Conservation (phyloP, 768 basidiomycete genomes). For the Rhizopogon rudus region DNA sequence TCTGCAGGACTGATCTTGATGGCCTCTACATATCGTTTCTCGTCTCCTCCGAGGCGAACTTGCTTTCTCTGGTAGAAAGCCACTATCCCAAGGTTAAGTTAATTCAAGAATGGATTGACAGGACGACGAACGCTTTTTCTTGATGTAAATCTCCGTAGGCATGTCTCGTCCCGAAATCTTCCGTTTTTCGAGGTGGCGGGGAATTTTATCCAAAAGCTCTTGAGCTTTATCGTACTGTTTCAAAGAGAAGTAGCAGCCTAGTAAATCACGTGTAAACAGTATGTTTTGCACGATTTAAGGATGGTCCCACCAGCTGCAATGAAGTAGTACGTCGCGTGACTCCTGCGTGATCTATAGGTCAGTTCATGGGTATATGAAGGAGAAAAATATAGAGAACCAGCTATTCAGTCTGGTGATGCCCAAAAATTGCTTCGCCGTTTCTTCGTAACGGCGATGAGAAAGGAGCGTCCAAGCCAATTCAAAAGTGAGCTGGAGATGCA, state of each 20-base stretch:
- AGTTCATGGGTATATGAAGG: background rate
- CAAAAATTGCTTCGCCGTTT: slow-evolving; percentile 64
- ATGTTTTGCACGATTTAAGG: background rate
- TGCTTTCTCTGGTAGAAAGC: slow-evolving; percentile 74
- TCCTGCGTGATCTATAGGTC: slow-evolving; percentile 36
- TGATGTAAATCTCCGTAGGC: slow-evolving; percentile 73
- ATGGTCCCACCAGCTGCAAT: slow-evolving; percentile 53
- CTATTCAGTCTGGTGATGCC: slow-evolving; percentile 61
- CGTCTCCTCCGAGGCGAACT: slow-evolving; percentile 45
- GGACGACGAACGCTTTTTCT: slow-evolving; percentile 59
- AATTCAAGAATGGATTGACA: background rate
- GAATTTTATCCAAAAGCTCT: slow-evolving; percentile 56
- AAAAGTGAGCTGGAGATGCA: slow-evolving; percentile 53
- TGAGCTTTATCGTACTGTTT: slow-evolving; percentile 56
- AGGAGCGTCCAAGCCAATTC: slow-evolving; percentile 78
- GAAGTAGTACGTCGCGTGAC: slow-evolving; percentile 75
- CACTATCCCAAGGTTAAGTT: slow-evolving; percentile 36
- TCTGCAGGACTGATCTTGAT: slow-evolving; percentile 69
- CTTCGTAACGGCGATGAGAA: slow-evolving; percentile 56
- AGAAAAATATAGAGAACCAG: slow-evolving; percentile 39
- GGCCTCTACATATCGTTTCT: slow-evolving; percentile 43
- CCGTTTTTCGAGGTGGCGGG: slow-evolving; percentile 50
- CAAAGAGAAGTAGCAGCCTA: slow-evolving; percentile 60
- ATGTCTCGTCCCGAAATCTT: slow-evolving; percentile 64
- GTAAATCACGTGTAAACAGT: background rate